phyloP scores from a whole-genome alignment of 768 basidiomycete genomes.

The Auricularia sp. region DNA sequence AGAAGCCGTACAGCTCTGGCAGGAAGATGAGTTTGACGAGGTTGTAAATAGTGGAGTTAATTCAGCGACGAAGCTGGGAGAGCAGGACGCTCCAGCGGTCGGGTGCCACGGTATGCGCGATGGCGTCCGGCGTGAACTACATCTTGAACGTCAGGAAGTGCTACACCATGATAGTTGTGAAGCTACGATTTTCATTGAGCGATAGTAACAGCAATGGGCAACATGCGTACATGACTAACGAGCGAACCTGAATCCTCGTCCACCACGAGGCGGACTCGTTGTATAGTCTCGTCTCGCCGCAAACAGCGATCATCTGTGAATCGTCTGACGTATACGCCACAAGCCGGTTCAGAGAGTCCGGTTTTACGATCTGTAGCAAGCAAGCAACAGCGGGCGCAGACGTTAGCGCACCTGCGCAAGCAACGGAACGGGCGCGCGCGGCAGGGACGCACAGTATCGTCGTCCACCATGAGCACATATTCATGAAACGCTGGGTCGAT shows the following conservation, averaged over 20 bases:
- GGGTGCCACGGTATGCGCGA: slow-evolving; percentile 84
- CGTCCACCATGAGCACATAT: slow-evolving; percentile 93
- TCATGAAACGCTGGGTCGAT: slow-evolving; percentile 96
- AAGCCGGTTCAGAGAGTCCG: slow-evolving; percentile 83
- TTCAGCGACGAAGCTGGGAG: slow-evolving; percentile 91
- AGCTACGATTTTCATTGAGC: slow-evolving; percentile 90
- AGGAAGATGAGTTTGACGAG: slow-evolving; percentile 78
- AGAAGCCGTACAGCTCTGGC: slow-evolving; percentile 87
- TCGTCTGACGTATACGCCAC: slow-evolving; percentile 84
- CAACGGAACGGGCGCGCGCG: background rate
- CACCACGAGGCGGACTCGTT: slow-evolving; percentile 95
- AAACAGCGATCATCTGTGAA: slow-evolving; percentile 82
- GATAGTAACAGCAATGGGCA: slow-evolving; percentile 23
- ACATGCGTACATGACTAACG: too few relatives aligned
- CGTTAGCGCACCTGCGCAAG: background rate
- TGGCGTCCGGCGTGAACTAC: slow-evolving; percentile 81
- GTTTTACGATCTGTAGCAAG: slow-evolving; percentile 87
- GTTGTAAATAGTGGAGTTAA: slow-evolving; percentile 95
- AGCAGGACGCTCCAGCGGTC: slow-evolving; percentile 82
- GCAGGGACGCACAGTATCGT: slow-evolving; percentile 65
- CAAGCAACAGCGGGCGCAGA: background rate
- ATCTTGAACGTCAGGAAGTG: slow-evolving; percentile 95
- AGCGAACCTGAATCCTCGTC: slow-evolving; percentile 86
- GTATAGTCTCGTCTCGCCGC: slow-evolving; percentile 85
- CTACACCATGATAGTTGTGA: slow-evolving; percentile 88